A percentile compares a stretch with the other conserved stretches of the same genome.
phyloP scores from a whole-genome alignment of 177 flowering plant genomes.

The Telopea speciosissima region DNA sequence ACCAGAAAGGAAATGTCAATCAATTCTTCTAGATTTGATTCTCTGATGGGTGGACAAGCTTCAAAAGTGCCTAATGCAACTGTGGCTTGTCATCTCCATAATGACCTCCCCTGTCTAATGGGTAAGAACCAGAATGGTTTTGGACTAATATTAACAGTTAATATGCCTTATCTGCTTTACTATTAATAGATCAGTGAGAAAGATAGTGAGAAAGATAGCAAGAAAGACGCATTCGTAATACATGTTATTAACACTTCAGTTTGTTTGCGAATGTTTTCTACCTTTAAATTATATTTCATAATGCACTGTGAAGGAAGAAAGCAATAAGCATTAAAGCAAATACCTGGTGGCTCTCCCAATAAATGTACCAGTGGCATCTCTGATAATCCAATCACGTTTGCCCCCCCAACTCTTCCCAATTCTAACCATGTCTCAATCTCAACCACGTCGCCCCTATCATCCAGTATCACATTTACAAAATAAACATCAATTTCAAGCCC shows the following conservation, averaged over 20 bases:
- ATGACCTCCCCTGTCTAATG: no score
- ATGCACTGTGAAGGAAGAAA: neutral
- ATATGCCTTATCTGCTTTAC: neutral
- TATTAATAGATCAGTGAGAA: neutral
- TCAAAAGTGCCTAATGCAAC: no score
- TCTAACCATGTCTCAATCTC: constrained; percentile 98
- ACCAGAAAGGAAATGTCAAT: no score
- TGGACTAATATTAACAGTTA: no score
- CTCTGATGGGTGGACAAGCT: no score
- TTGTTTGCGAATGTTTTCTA: no score
- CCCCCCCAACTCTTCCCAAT: constrained; percentile 88
- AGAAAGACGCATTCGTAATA: neutral
- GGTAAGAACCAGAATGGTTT: neutral
- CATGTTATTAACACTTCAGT: no score
- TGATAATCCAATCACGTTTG: constrained; percentile 93
- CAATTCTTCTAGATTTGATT: no score
- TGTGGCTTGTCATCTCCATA: no score
- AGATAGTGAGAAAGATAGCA: neutral
- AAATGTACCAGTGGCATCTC: constrained; percentile 75
- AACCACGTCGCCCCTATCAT: constrained; percentile 84
- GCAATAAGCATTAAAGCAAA: neutral
- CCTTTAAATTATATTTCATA: no score
- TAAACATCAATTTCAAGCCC: neutral
- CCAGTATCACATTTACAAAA: constrained; percentile 7
- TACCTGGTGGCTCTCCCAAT: constrained; percentile 89